Evolutionary conservation across 2,329 filamentous ascomycete genomes (phyloP), one percentile per base, ranked within the genome.

Genomic region (Penicillium fuscoglaucum): DNA sequence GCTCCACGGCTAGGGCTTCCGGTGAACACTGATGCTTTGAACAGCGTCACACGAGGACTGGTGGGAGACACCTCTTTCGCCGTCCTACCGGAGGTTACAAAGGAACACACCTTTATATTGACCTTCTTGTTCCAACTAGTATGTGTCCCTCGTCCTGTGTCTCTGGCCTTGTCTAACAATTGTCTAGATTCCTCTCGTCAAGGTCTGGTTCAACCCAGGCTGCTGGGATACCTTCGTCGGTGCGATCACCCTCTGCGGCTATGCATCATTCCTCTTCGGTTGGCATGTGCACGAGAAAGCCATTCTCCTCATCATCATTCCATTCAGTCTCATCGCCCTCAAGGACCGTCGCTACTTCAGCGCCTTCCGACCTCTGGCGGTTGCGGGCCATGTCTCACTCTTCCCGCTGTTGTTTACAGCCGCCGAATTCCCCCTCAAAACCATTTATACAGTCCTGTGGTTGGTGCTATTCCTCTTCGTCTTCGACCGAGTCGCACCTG

Each of bases 211-310:
- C 46, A 82, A 84, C 51, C 91, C 92, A 2, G 91, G 86, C 0
- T 96, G 91, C 0, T 96, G 91, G 90, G 90, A 96, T 61, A 89
- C 85, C 56, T 98, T 99, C 72, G 84, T 98, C 43, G 91, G 91
- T 4, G 89, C 91, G 0, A 84, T 96, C 45, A 97, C 93, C 0
- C 85, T 98, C 17, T 98, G 95, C 70, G 95, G 91, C 58, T 99
- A 97, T 72, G 90, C 93, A 0, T 97, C 93, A 0, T 99, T 99
- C 78, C 83, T 99, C 10, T 98, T 98, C 68, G 93, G 95, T 57
- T 99, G 93, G 92, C 95, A 99, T 71, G 95, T 99, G 9, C 95
- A 99, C 69, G 95, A 99, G 73, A 99, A 99, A 76, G 95, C 95
- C 1, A 90, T 99, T 57, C 83, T 99, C 24, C 84, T 98, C 21